Base-by-base conservation (phyloP, 176 grass and related monocot genomes). In the Thalia dealbata region DNA sequence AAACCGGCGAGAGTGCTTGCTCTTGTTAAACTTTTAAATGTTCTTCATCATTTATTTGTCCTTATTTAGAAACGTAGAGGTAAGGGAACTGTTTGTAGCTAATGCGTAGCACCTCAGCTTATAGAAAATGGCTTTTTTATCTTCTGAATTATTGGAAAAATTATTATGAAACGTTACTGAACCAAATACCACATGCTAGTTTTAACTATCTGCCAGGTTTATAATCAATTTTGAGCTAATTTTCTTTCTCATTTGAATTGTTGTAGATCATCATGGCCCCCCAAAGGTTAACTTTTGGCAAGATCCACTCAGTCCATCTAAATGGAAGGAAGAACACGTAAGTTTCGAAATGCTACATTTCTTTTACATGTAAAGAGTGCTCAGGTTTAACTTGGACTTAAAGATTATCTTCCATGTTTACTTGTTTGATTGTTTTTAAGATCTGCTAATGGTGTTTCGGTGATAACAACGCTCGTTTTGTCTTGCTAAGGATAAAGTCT, bases 291-390 rank as follows among this genome's bases (percentile, higher is more conserved):
- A 86, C 67, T 48, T 86, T 28, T 86, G 84, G 84, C 59, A 82
- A 58, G 84, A 81, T 82, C 84, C 84, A 16, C 24, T 82, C 3
- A 81, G 70, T 30, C 84, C 84, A 43, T 73, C 78, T 58, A 86
- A 78, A 48, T 86, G 84, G 84, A 86, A 86, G 62, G 84, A 86
- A 78, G 84, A 86, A 44, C 84, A 86, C 12, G 84, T 86, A 71
- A 78, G 79, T 59, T 78, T 19, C 35, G 25, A 32, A 30, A 6
- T 59, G 52, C 58, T 29, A 18, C 28, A 61, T 50, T 54, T 27
- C 26, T 38, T 50, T 26, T 28, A 73, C 51, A 7, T 1, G 38
- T 30, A 22, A 68, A 43, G 38, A 1, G 65, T 43, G 7, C 38
- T 19, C 42, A 41, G 14, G 64, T 1, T 21, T 42, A 10, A 48